Evolutionary conservation across 345 rosid genomes (phyloP), one percentile per base, ranked within the genome.

Genomic region (Eucalyptus shirleyi): DNA sequence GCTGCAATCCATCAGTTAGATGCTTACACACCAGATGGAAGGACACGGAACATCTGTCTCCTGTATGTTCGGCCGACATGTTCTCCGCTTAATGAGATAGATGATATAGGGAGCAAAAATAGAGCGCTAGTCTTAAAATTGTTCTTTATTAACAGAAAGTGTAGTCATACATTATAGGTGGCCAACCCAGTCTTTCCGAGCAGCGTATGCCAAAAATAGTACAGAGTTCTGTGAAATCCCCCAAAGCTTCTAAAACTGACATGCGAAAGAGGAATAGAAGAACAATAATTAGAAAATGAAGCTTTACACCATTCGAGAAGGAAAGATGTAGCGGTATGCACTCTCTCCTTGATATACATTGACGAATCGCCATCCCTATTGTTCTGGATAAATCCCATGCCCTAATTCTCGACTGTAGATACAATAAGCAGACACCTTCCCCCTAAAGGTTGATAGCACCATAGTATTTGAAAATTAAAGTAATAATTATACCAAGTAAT

Each of bases 261-360:
- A 37, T 69, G 42, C 40, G 49, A 50, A 88, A 37, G 86, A 53
- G 53, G 83, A 23, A 89, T 50, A 91, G 88, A 45, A 87, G 88
- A 51, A 77, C 80, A 89, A 83, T 47, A 88, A 89, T 42, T n/a
- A 34, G 37, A 34, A 60, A 23, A 72, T 21, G 24, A 90, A 90
- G 86, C 91, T 92, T 92, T 91, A 93, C 94, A 88, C 88, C 91
- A 88, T 87, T 87, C 86, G 37, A 50, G 56, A 69, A 90, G 86
- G 87, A 51, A 87, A 47, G 86, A 87, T 82, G 90, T n/a, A 55
- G 83, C 81, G 34, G 69, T 15, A 45, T 32, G 37, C 50, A 17
- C 87, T 87, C 86, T 88, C 89, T 89, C 87, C 88, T 50, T 77
- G n/a, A 51, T 83, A 72, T 88, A 81, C 56, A 89, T 82, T 88